phyloP scores from a whole-genome alignment of 129 eudicot genomes.

The Escallonia rubra region DNA sequence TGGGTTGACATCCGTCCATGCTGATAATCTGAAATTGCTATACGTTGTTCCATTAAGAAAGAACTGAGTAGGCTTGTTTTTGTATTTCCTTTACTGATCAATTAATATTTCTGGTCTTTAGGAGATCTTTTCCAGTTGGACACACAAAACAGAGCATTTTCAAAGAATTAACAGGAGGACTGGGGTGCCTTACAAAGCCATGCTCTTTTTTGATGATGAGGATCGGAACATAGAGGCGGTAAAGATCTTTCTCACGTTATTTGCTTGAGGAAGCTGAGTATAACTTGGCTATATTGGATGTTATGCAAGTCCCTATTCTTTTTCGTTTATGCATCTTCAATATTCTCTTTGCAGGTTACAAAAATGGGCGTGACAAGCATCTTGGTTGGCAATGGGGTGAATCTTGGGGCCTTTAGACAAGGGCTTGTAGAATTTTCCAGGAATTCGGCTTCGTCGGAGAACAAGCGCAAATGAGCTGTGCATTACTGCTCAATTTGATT shows the following conservation, averaged over 20 bases:
- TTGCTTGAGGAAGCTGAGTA: neutral
- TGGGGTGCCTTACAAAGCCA: conserved; percentile 56
- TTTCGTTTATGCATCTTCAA: neutral
- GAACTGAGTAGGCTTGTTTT: neutral
- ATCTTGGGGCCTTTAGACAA: conserved; percentile 69
- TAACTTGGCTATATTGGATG: neutral
- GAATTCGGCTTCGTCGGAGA: conserved; percentile 41
- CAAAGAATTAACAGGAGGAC: conserved; percentile 74
- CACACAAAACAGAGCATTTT: conserved; percentile 94
- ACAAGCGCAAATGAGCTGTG: conserved; percentile 28
- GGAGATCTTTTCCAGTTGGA: conserved; percentile 96
- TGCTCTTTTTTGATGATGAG: conserved; percentile 97
- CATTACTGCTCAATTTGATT: neutral
- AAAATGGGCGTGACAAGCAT: conserved; percentile 86
- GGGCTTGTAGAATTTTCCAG: conserved; percentile 66
- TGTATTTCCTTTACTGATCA: neutral
- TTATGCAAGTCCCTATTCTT: neutral
- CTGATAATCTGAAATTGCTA: neutral
- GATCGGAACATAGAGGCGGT: conserved; percentile 84
- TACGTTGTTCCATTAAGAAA: conserved; percentile 1
- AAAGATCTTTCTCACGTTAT: conserved; percentile 15
- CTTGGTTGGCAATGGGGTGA: conserved; percentile 78
- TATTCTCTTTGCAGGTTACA: conserved; percentile 44
- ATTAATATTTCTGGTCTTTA: conserved; percentile 19
- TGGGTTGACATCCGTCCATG: neutral